Evolutionary conservation across 2,329 filamentous ascomycete genomes (phyloP).

Genomic region (Phyllosticta citriasiana): DNA sequence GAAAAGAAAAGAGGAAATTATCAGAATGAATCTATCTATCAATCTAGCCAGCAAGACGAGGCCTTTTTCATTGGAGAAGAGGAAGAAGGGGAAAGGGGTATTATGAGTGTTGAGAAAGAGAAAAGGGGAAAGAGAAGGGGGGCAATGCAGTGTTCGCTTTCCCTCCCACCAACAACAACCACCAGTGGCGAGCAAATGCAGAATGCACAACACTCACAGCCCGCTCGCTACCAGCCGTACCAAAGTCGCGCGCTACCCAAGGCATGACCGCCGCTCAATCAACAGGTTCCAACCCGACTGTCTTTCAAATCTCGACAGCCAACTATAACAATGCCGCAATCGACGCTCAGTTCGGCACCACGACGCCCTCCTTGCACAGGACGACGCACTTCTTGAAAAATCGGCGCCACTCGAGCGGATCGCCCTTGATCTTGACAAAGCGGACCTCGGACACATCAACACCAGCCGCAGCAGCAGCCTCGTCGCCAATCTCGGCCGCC

Average conservation of each 20-base stretch:
- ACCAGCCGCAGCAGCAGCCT: neutral
- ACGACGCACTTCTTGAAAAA: conserved; percentile 96
- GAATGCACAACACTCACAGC: neutral
- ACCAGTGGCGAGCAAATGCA: neutral
- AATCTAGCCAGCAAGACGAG: too few species aligned
- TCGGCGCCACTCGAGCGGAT: conserved; percentile 90
- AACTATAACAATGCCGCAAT: neutral
- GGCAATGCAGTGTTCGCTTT: too few species aligned
- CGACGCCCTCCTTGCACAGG: conserved; percentile 76
- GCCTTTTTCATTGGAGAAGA: too few species aligned
- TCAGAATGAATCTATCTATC: too few species aligned
- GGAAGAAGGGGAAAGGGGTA: too few species aligned
- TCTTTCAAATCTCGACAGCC: neutral
- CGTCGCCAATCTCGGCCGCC: neutral
- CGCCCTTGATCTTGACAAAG: conserved; percentile 90
- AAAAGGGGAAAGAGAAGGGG: too few species aligned
- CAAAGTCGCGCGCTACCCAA: neutral
- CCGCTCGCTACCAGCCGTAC: too few species aligned
- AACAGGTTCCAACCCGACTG: neutral
- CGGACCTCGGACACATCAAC: conserved; percentile 69
- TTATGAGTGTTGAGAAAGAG: too few species aligned
- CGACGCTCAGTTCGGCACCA: conserved; percentile 12
- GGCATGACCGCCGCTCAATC: neutral
- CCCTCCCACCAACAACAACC: too few species aligned
- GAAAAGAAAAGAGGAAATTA: too few species aligned